These are phyloP conservation scores for Citeromyces nyonsensis DNA, from an alignment of 805 yeast genomes.

Conservation along the genomic window DNA sequence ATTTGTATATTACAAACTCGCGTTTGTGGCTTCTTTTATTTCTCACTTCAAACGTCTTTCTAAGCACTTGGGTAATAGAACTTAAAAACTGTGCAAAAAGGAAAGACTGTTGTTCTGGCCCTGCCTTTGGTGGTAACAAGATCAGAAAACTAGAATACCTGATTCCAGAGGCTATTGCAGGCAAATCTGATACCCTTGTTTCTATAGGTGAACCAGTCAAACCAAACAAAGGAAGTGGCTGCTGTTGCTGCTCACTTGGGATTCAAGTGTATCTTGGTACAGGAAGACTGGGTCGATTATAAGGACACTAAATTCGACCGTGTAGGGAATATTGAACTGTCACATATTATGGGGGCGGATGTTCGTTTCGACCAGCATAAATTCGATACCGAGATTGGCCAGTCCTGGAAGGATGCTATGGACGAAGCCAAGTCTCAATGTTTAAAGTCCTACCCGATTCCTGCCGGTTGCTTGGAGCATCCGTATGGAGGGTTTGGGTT, in stretches of 20 bases:
- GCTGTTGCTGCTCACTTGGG: constrained; percentile 20
- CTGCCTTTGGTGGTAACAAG: constrained; percentile 19
- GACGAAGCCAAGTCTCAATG: constrained; percentile 12
- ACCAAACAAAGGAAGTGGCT: constrained; percentile 18
- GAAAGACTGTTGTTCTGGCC: constrained; percentile 18
- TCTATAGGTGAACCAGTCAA: constrained; percentile 19
- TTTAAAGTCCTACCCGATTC: constrained; percentile 18
- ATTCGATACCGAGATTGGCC: constrained; percentile 18
- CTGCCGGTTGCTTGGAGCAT: constrained; percentile 21
- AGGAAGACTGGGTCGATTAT: constrained; percentile 18
- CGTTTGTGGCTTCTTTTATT: constrained; percentile 19
- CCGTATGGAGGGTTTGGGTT: constrained; percentile 19
- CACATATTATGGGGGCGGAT: constrained; percentile 20
- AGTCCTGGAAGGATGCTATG: constrained; percentile 16
- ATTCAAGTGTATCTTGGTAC: constrained; percentile 17
- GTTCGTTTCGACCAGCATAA: constrained; percentile 17
- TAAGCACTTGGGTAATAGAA: constrained; percentile 13
- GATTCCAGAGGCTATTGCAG: constrained; percentile 16
- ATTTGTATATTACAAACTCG: constrained; percentile 11
- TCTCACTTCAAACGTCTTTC: constrained; percentile 14
- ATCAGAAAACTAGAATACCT: constrained; percentile 16
- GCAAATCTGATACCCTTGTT: constrained; percentile 17
- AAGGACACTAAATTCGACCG: constrained; percentile 11
- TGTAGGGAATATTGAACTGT: constrained; percentile 19
- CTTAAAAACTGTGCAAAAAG: constrained; percentile 17